Evolutionary conservation across 148 eudicot species (phyloP), one percentile per base, ranked within the genome.

Genomic region (Selenicereus undatus): DNA sequence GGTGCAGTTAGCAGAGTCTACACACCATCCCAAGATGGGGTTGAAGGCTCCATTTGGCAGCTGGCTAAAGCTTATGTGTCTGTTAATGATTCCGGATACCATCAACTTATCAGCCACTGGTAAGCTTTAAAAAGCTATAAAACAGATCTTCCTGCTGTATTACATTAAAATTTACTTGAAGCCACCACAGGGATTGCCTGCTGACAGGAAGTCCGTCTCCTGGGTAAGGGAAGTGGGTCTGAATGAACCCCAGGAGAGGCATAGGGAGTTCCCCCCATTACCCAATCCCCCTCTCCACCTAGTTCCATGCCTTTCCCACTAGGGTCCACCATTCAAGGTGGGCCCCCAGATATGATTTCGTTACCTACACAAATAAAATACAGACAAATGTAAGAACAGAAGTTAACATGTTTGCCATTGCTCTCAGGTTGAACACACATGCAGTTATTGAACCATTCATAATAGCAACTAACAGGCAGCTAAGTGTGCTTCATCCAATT

Each of bases 71-170:
- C 98, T 52, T 94, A 92, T 82, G 98, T 91, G 64, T 91, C 91
- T 27, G 92, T 94, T 16, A 89, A 84, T 82, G 98, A 94, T 81
- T 86, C 94, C 22, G 94, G 94, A 21, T 83, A 84, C 83, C 98
- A 94, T 85, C 98, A 94, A 86, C 92, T 94, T 54, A 87, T 91
- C 45, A 86, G 93, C 82, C 98, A 94, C 90, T 94, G 98, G 98
- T 94, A 94, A 66, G 71, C 35, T 27, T 10, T 8, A 27, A 66
- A n/a, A 66, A 66, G 71, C 27, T 26, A 66, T 3, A 66, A 66
- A 66, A 66, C 22, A 20, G n/a, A 17, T 56, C 22, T 17, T 56
- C n/a, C 43, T 39, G 21, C 22, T 20, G 22, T 2, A 20, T 56
- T 21, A 56, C 3, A 56, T 48, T 48, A 48, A 48, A 48, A 48